Conservation (phyloP, 2,329 filamentous ascomycete species). For the Fusarium sp. region DNA sequence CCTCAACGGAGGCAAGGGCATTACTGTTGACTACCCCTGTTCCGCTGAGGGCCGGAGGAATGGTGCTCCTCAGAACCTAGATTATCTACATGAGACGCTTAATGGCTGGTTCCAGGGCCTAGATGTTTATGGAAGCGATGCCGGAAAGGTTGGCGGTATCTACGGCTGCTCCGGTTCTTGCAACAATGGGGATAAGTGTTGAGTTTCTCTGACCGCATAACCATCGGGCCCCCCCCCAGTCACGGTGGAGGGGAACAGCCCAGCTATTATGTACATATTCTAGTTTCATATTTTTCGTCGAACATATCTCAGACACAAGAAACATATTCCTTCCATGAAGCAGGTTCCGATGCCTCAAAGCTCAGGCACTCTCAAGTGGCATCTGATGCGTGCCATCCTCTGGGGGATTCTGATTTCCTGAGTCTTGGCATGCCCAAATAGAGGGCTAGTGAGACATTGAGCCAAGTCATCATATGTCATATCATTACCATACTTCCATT, state of each 20-base stretch:
- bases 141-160: not conserved
- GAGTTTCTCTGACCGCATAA: not conserved
- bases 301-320: no score
- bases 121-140: not conserved
- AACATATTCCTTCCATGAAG: not conserved
- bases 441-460: not conserved
- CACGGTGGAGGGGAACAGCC: not conserved
- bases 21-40: not conserved
- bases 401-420: not conserved
- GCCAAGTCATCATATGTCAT: not conserved
- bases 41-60: not conserved
- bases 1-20: not conserved
- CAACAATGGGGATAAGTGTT: not conserved
- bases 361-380: not conserved
- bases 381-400: not conserved
- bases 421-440: not conserved
- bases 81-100: not conserved
- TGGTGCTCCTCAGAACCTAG: not conserved
- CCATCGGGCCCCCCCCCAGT: no score
- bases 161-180: not conserved
- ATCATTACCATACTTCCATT: no score
- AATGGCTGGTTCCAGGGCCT: not conserved
- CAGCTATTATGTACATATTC: not conserved
- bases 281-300: no score
- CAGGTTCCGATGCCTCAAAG: not conserved